Conservation (phyloP, 2,329 filamentous ascomycete genomes). For the Oidium heveae region DNA sequence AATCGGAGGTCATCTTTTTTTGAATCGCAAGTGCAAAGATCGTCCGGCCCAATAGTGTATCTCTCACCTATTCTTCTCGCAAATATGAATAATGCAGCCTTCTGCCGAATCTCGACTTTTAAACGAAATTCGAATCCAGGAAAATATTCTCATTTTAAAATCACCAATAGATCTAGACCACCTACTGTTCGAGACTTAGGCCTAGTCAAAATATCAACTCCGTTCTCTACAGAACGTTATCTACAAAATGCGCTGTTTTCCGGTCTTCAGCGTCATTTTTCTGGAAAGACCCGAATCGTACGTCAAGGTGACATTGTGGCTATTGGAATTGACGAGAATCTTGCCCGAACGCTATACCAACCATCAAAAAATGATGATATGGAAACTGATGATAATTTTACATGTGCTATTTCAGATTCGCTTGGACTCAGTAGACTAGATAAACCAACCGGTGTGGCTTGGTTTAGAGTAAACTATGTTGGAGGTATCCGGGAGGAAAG, state of each 20-base stretch:
- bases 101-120: slow-evolving; percentile 53
- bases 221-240: slow-evolving; percentile 60
- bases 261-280: slow-evolving; percentile 71
- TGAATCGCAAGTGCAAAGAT: slow-evolving; percentile 39
- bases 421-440: slow-evolving; percentile 14
- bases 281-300: slow-evolving; percentile 55
- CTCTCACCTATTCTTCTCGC: slow-evolving; percentile 68
- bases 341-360: slow-evolving; percentile 64
- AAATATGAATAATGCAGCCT: slow-evolving; percentile 57
- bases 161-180: slow-evolving; percentile 27
- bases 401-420: slow-evolving; percentile 26
- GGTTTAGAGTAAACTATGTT: slow-evolving; percentile 77
- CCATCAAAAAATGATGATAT: slow-evolving; percentile 28
- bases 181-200: slow-evolving; percentile 52
- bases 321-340: slow-evolving; percentile 63
- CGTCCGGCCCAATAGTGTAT: slow-evolving; percentile 36
- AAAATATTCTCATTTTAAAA: slow-evolving; percentile 28
- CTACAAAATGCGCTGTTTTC: slow-evolving; percentile 70
- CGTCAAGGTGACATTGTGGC: slow-evolving; percentile 74
- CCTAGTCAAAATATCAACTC: slow-evolving; percentile 68
- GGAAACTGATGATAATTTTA: slow-evolving; percentile 42
- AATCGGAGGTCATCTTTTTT: slow-evolving; percentile 33
- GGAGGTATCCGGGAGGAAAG: slow-evolving; percentile 25
- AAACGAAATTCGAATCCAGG: slow-evolving; percentile 23
- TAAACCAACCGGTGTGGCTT: slow-evolving; percentile 36